Conservation (phyloP, 169 alveolate genomes). For the Cryptosporidium xiaoi region DNA sequence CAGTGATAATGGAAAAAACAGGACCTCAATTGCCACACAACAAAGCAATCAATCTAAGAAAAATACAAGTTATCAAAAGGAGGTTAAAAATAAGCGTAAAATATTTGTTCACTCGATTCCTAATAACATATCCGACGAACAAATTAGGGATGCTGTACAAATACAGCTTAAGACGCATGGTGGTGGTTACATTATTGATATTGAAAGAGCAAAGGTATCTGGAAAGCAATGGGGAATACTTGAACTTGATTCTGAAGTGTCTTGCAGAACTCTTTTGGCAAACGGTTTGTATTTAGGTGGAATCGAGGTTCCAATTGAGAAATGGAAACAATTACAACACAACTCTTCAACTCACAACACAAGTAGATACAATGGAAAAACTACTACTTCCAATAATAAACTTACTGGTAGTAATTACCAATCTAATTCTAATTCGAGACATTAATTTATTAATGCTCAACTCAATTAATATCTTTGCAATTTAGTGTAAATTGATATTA, state of each 20-base stretch:
- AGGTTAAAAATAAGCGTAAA: constrained; percentile 53
- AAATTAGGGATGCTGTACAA: constrained; percentile 64
- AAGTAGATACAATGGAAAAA: neutral
- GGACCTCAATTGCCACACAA: neutral
- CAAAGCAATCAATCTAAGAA: constrained; percentile 12
- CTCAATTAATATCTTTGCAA: too few species aligned
- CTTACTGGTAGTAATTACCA: neutral
- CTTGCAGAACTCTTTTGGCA: constrained; percentile 46
- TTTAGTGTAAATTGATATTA: too few species aligned
- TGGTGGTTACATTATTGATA: constrained; percentile 70
- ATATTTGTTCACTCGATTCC: constrained; percentile 70
- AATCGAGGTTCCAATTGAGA: constrained; percentile 43
- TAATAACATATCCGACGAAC: constrained; percentile 32
- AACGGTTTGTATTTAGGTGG: constrained; percentile 68
- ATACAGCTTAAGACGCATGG: constrained; percentile 60
- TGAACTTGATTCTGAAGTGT: constrained; percentile 59
- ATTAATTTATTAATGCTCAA: neutral
- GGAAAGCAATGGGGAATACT: constrained; percentile 65
- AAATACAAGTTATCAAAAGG: constrained; percentile 8
- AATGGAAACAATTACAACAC: constrained; percentile 33
- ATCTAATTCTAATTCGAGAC: constrained; percentile 4
- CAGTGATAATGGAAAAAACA: constrained; percentile 3
- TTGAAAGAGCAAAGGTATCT: constrained; percentile 56
- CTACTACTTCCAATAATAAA: neutral
- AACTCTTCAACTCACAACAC: neutral